Base-by-base conservation (phyloP, 768 basidiomycete species). In the Mycena rebaudengoi region DNA sequence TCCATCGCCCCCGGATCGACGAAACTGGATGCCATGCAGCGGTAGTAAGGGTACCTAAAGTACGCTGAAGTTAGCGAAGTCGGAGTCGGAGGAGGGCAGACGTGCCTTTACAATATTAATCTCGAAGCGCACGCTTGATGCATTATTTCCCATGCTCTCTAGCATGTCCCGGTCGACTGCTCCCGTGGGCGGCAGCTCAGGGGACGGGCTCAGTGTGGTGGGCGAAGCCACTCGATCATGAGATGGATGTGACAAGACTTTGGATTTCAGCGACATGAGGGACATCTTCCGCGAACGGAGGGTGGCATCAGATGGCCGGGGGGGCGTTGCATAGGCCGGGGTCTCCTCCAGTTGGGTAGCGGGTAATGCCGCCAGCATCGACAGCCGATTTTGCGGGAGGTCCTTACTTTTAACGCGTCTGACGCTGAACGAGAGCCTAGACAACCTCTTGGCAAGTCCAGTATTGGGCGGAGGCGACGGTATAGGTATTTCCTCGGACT, bases 101-200 rank as follows among this genome's bases (percentile, higher is more conserved):
- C 89, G 18, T 67, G 96, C 96, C 87, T 98, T 98, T 75, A 99
- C 94, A 68, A 99, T 91, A 74, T 92, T 96, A 62, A 99, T 94
- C 78, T 99, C 97, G 76, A 99, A 99, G 65, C 95, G 86, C 12
- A 99, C 97, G 66, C 94, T 90, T 65, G 99, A 74, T 41, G 88
- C 88, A 75, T 89, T 94, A 60, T 88, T 87, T 26, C 88, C 89
- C 73, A 92, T 86, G 66, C 75, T 86, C 69, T 93, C 94, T 68
- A 93, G 91, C 55, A 89, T 73, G 25, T 90, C 88, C 20, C 83
- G 79, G 64, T 89, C 87, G 8, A 90, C 86, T 69, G 88, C 88
- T 5, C 89, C 89, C 5, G 88, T 88, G 1, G 88, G 88, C 65
- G 88, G 75, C 7, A 86, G 86, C 56, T 85, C 81, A 23, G 82